phyloP scores from a whole-genome alignment of 2,329 filamentous ascomycete species.

The Microdochium paspali region DNA sequence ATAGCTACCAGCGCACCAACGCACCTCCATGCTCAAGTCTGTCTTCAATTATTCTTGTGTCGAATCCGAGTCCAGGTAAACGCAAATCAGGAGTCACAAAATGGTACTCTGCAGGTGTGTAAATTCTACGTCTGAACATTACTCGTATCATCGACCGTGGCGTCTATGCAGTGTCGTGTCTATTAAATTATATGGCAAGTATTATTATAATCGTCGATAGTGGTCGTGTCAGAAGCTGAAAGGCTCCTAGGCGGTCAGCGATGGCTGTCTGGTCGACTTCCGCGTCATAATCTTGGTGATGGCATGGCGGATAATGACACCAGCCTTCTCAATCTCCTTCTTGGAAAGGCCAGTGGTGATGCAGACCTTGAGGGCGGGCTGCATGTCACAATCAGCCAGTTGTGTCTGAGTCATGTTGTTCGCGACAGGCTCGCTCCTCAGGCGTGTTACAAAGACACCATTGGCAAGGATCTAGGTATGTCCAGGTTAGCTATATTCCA shows the following conservation, averaged over 20 bases:
- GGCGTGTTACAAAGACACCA: constrained; percentile 77
- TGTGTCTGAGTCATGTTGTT: constrained; percentile 52
- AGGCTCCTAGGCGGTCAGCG: constrained; percentile 20
- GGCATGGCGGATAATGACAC: constrained; percentile 77
- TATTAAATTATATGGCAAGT: constrained; percentile 5
- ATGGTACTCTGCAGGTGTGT: too few species aligned
- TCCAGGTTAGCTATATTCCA: not conserved
- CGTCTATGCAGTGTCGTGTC: constrained; percentile 1
- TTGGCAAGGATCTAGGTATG: constrained; percentile 64
- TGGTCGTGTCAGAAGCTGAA: constrained; percentile 8
- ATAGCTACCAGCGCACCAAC: too few species aligned
- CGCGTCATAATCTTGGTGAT: constrained; percentile 83
- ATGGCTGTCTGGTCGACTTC: constrained; percentile 41
- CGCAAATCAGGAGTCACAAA: too few species aligned
- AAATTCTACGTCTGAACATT: too few species aligned
- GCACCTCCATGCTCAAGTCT: too few species aligned
- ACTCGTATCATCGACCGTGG: too few species aligned
- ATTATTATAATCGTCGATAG: not conserved
- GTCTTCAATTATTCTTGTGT: too few species aligned
- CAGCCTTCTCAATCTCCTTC: constrained; percentile 95
- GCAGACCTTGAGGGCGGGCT: constrained; percentile 83
- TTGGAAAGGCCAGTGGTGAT: constrained; percentile 79
- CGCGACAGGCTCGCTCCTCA: constrained; percentile 68
- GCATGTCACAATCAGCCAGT: constrained; percentile 60
- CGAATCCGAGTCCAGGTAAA: too few species aligned